phyloP scores from a whole-genome alignment of 441 rosid genomes.

The Brassica balearica region DNA sequence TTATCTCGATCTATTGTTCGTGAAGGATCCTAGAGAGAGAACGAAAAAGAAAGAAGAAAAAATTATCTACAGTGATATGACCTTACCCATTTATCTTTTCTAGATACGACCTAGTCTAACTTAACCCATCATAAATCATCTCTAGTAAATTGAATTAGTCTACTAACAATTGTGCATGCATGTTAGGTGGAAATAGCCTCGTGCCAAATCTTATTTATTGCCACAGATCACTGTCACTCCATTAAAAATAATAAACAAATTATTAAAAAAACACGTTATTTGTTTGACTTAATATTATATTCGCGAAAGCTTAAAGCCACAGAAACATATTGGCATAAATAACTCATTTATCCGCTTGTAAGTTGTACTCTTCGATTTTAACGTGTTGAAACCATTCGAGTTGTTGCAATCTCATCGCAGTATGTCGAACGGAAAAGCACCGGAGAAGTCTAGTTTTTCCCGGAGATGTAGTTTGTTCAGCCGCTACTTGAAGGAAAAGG shows the following conservation, averaged over 20 bases:
- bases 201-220: slow-evolving; percentile 10
- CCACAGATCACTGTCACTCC: slow-evolving; percentile 16
- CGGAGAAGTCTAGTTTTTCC: slow-evolving; percentile 57
- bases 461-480: slow-evolving; percentile 65
- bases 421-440: slow-evolving; percentile 45
- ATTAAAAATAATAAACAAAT: background rate
- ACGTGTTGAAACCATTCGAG: background rate
- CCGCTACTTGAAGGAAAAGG: slow-evolving; percentile 63
- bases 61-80: too few species aligned
- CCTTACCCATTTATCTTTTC: too few species aligned
- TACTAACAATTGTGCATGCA: background rate
- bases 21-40: too few species aligned
- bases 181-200: slow-evolving; percentile 8
- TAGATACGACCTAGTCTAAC: too few species aligned
- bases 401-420: slow-evolving; percentile 11
- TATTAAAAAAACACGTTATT: slow-evolving; percentile 27
- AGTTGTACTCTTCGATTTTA: background rate
- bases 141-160: slow-evolving; percentile 2
- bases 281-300: slow-evolving; percentile 4
- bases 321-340: slow-evolving; percentile 16
- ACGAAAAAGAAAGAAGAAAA: too few species aligned
- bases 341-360: slow-evolving; percentile 7
- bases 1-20: too few species aligned
- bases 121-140: background rate
- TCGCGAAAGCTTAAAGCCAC: slow-evolving; percentile 29